Evolutionary conservation across 495 filamentous ascomycete genomes (phyloP).

Genomic region (Aspergillus sparsus): DNA sequence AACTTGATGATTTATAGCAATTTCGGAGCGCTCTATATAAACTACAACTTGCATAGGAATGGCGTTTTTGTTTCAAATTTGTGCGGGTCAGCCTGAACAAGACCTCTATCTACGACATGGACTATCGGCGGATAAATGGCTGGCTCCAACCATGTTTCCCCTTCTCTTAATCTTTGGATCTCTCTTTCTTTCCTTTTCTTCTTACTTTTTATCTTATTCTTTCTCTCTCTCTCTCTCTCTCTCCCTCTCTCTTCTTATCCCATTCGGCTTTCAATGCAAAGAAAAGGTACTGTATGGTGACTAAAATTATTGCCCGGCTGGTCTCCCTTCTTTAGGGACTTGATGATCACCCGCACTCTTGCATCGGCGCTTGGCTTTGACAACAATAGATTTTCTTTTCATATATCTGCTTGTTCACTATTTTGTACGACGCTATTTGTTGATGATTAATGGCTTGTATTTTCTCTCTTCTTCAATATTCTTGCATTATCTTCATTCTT

Average conservation of each 20-base stretch:
- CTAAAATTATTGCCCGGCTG: conserved; percentile 20
- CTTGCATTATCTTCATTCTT: no score
- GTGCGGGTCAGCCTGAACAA: conserved; percentile 6
- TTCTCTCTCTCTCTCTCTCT: conserved; percentile 11
- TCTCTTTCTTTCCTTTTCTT: conserved; percentile 5
- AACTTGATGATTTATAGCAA: conserved; percentile 31
- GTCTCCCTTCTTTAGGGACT: conserved; percentile 10
- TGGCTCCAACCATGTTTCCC: conserved; percentile 11
- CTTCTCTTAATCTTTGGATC: conserved; percentile 2
- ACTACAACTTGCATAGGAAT: conserved; percentile 40
- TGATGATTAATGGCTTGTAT: neutral
- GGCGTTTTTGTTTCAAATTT: conserved; percentile 34
- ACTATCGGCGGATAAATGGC: conserved; percentile 12
- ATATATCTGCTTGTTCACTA: no score
- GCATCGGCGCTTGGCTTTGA: conserved; percentile 29
- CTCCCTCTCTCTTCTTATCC: conserved; percentile 17
- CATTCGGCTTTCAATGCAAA: conserved; percentile 31
- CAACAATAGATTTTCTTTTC: conserved; percentile 39
- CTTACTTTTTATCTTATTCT: conserved; percentile 13
- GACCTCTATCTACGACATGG: conserved; percentile 1
- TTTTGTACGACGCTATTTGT: conserved; percentile 16
- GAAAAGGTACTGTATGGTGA: conserved; percentile 33
- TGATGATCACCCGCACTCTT: conserved; percentile 15
- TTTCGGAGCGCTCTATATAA: conserved; percentile 23
- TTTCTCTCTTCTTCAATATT: no score